Evolutionary conservation across 495 filamentous ascomycete species (phyloP).

Genomic region (Penicillium roqueforti): DNA sequence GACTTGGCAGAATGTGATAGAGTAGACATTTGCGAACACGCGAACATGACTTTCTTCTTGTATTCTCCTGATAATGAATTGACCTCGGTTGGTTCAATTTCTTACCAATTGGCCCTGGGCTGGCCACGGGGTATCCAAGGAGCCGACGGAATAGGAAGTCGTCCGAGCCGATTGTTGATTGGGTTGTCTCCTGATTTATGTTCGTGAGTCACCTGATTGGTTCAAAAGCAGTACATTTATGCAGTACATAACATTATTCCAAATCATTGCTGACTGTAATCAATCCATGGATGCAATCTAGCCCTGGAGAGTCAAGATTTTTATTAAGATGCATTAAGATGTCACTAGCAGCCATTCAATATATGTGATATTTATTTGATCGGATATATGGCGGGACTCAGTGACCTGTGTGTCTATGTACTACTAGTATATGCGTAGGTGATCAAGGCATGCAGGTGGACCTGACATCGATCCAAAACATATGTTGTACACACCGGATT

Average conservation of each 20-base stretch:
- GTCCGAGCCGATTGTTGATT: conserved; percentile 1
- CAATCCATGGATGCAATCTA: not conserved
- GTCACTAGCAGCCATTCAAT: too few species aligned
- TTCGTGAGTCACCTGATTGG: too few species aligned
- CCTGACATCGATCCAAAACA: not conserved
- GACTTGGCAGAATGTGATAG: conserved; percentile 2
- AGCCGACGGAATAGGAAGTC: conserved; percentile 2
- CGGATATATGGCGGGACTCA: not conserved
- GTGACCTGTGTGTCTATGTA: not conserved
- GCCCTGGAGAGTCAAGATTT: too few species aligned
- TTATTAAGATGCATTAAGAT: too few species aligned
- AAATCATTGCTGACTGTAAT: not conserved
- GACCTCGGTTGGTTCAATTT: conserved; percentile 1
- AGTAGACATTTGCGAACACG: not conserved
- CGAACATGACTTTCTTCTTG: conserved; percentile 4
- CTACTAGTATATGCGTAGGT: too few species aligned
- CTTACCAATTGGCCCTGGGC: conserved; percentile 10
- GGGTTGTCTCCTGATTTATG: too few species aligned
- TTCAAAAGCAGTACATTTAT: too few species aligned
- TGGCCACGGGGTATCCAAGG: not conserved
- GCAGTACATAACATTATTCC: not conserved
- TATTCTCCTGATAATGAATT: not conserved
- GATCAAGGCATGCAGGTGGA: not conserved
- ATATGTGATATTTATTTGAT: not conserved
- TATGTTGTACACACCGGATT: too few species aligned